These are phyloP conservation scores for Fraxinus nigra DNA, from an alignment of 305 asterid species.

Conservation along the genomic window DNA sequence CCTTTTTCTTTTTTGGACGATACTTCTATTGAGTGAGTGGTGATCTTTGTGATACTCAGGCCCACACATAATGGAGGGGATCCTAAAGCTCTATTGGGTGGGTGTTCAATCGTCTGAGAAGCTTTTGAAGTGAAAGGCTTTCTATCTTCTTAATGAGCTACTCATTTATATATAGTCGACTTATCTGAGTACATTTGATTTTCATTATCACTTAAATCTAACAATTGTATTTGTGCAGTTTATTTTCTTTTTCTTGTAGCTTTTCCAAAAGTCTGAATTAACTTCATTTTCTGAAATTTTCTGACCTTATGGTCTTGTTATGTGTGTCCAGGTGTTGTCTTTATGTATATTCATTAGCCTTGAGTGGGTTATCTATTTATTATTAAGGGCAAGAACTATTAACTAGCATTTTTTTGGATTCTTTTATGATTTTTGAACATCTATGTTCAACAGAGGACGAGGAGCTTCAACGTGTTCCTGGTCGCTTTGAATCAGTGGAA, in stretches of 20 bases:
- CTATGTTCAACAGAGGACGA: constrained; percentile 65
- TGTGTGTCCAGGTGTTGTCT: background rate
- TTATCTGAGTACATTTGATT: background rate
- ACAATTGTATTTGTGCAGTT: background rate
- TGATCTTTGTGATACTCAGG: constrained; percentile 50
- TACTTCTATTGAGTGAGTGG: constrained; percentile 27
- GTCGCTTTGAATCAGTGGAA: constrained; percentile 85
- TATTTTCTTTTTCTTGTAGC: background rate
- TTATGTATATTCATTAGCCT: background rate
- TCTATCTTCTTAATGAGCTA: constrained; percentile 30
- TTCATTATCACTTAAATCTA: background rate
- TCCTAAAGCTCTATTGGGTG: constrained; percentile 49
- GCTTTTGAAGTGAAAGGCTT: constrained; percentile 38
- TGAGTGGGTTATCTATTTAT: background rate
- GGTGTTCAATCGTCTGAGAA: constrained; percentile 35
- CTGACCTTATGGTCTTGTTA: constrained; percentile 7
- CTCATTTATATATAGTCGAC: background rate
- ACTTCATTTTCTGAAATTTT: constrained; percentile 6
- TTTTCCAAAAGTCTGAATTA: background rate
- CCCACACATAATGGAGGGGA: constrained; percentile 42
- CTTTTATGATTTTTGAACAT: background rate
- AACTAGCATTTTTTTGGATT: background rate
- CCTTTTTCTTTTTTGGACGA: constrained; percentile 11
- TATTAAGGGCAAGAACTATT: background rate
- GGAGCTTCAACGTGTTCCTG: constrained; percentile 95